Conservation (phyloP, 2,329 filamentous ascomycete species). For the Clonostachys rhizophaga region DNA sequence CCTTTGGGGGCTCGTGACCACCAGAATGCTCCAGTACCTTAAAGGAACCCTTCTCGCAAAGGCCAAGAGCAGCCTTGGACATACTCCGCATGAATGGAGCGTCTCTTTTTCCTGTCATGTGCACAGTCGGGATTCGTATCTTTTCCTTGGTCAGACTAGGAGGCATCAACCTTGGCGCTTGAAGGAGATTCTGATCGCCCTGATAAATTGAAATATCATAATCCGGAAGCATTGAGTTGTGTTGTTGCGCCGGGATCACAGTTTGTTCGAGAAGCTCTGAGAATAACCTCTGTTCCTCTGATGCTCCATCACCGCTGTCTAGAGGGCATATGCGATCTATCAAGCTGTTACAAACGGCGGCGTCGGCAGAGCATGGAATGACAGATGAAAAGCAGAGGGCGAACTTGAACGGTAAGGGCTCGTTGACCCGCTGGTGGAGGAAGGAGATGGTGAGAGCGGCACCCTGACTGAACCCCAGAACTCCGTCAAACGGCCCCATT, state of each 20-base stretch:
- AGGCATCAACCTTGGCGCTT: neutral
- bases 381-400: neutral
- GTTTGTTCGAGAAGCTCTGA: neutral
- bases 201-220: neutral
- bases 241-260: neutral
- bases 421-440: neutral
- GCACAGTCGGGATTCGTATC: constrained; percentile 6
- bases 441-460: constrained; percentile 53
- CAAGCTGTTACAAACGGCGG: neutral
- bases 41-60: neutral
- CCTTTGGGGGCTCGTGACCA: constrained; percentile 4
- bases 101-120: constrained; percentile 4
- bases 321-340: neutral
- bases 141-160: neutral
- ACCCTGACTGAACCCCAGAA: constrained; percentile 81
- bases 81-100: constrained; percentile 5
- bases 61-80: neutral
- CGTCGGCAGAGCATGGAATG: neutral
- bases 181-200: neutral
- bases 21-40: constrained; percentile 5
- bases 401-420: neutral
- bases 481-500: constrained; percentile 50
- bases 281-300: neutral
- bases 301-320: too few relatives aligned
- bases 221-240: neutral